Percentiles rank a stretch among this genome's conserved stretches.
These are phyloP conservation scores for Rubia yunnanensis DNA, from an alignment of 257 asterid species.

Conservation along the genomic window DNA sequence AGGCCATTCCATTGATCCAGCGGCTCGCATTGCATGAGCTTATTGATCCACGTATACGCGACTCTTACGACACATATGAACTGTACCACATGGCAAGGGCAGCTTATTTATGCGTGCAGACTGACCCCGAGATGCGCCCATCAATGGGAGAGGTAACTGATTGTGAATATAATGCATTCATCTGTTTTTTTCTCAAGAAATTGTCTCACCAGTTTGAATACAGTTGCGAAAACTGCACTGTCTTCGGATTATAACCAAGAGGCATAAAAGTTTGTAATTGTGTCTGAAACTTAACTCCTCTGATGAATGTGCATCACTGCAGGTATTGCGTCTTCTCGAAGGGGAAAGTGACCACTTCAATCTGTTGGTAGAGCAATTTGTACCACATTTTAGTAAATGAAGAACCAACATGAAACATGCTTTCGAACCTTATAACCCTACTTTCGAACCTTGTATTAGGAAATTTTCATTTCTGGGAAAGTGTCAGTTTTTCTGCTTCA, in stretches of 20 bases:
- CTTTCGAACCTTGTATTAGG: not conserved
- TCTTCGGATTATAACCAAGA: not conserved
- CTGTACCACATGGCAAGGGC: constrained; percentile 69
- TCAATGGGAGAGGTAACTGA: constrained; percentile 66
- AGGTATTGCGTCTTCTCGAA: constrained; percentile 68
- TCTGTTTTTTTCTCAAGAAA: not conserved
- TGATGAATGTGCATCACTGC: constrained; percentile 14
- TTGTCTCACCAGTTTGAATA: not conserved
- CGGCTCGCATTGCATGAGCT: constrained; percentile 68
- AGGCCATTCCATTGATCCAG: constrained; percentile 58
- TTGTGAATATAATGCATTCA: not conserved
- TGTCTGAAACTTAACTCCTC: not conserved
- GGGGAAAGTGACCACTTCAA: constrained; percentile 55
- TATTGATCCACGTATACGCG: constrained; percentile 54
- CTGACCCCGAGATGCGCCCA: constrained; percentile 63
- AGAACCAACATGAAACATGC: not conserved
- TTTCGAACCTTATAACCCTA: not conserved
- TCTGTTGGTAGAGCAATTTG: constrained; percentile 48
- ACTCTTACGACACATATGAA: constrained; percentile 53
- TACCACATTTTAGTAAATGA: constrained; percentile 42
- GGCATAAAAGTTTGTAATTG: not conserved
- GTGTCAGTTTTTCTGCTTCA: not conserved
- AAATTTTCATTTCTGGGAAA: not conserved
- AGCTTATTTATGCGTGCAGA: constrained; percentile 58
- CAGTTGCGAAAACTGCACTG: not conserved